These are phyloP conservation scores for Sporothrix phasma DNA, from an alignment of 2,329 filamentous ascomycete species.

Conservation along the genomic window DNA sequence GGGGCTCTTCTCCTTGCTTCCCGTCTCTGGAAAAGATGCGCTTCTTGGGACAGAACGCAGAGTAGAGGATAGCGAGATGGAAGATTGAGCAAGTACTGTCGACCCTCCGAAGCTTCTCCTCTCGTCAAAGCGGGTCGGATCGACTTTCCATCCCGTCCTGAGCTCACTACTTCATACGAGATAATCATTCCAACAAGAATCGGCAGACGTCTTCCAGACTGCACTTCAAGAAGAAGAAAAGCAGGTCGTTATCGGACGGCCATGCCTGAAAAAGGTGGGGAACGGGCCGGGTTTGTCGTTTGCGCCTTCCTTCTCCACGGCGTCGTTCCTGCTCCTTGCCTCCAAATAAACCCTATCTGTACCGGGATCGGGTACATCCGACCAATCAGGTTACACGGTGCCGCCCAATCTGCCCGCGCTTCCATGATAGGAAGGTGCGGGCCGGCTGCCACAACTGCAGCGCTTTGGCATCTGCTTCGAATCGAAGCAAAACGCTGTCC, in stretches of 20 bases:
- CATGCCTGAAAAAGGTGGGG: background rate
- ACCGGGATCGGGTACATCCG: background rate
- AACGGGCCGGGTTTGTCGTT: background rate
- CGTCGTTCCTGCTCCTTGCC: background rate
- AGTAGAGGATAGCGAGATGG: too few relatives aligned
- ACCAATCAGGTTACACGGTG: background rate
- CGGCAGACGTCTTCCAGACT: too few relatives aligned
- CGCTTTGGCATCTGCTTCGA: background rate
- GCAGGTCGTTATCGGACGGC: background rate
- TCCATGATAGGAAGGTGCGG: conserved; percentile 13
- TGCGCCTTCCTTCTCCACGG: background rate
- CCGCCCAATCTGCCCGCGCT: background rate
- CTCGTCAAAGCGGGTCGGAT: too few relatives aligned
- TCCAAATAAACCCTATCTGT: background rate
- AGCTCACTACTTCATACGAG: too few relatives aligned
- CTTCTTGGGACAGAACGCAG: too few relatives aligned
- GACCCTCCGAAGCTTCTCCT: too few relatives aligned
- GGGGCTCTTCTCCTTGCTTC: too few relatives aligned
- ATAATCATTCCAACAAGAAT: too few relatives aligned
- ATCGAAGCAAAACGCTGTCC: background rate
- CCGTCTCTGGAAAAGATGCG: too few relatives aligned
- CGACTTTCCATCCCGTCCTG: too few relatives aligned
- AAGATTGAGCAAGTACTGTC: too few relatives aligned
- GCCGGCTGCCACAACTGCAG: background rate
- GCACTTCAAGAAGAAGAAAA: too few relatives aligned